These are phyloP conservation scores for Prorocentrum cordatum DNA, from an alignment of 169 alveolate genomes.

Conservation along the genomic window DNA sequence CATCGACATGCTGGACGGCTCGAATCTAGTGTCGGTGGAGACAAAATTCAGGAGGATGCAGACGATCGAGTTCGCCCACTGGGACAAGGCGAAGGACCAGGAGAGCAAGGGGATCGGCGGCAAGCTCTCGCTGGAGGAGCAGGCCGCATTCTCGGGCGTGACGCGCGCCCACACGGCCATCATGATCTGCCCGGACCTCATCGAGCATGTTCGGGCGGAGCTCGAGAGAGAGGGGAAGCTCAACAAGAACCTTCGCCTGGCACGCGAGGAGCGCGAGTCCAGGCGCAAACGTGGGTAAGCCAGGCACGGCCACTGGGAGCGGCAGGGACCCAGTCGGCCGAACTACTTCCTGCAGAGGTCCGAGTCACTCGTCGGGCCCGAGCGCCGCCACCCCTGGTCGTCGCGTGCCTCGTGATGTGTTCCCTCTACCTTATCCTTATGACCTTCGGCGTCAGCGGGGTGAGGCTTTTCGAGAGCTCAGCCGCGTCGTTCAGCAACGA, in stretches of 20 bases:
- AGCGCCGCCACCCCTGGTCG: no score
- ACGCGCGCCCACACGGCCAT: background rate
- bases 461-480: no score
- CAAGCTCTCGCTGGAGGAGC: background rate
- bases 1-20: background rate
- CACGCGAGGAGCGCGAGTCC: background rate
- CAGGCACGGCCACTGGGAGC: no score
- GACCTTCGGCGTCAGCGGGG: no score
- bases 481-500: no score
- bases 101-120: background rate
- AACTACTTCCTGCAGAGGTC: no score
- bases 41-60: background rate
- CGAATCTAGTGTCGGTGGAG: background rate
- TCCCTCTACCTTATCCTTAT: no score
- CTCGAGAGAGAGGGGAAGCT: constrained; percentile 1
- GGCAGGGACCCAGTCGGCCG: no score
- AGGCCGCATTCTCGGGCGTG: background rate
- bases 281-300: no score
- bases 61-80: background rate
- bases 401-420: no score
- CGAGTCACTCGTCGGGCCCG: no score
- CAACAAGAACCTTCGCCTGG: background rate
- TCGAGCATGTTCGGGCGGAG: background rate
- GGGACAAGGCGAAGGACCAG: background rate
- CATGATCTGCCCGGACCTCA: background rate